Evolutionary conservation across 176 grass and related monocot species (phyloP), one percentile per base, ranked within the genome.

Genomic region (Eragrostis nindensis): DNA sequence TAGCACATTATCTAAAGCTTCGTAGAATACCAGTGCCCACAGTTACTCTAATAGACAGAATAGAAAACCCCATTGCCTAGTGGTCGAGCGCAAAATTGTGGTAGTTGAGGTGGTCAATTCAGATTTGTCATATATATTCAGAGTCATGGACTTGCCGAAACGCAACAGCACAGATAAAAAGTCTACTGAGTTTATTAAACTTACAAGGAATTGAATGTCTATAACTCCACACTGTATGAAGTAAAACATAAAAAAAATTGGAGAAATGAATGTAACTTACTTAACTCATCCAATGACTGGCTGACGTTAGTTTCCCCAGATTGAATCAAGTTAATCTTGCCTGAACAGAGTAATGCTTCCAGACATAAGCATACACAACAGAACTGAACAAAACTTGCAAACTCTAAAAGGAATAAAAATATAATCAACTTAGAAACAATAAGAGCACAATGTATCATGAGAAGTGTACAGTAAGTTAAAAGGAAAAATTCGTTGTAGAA

Each of bases 201-300:
- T 8, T 46, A 25, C 8, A 78, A 36, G 13, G 41, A 78, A 78
- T 4, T 78, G 60, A 49, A 18, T 2, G 1, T 19, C 46, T 30
- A 64, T 11, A 36, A 36, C 32, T 36, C 32, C 4, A 49, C 40
- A 50, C 21, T 19, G 21, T 59, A 80, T 17, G 61, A 24, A 57
- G 59, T 73, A 66, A 8, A 12, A 84, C 72, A 73, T 68, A 50
- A 21, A 30, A 82, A 80, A 55, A 8, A 24, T 70, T 26, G 4
- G 22, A 83, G 54, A 79, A 9, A 41, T 36, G 50, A 19, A 82
- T 17, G 11, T 15, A 55, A 86, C 91, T 84, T 87, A 97, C 91
- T 81, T 44, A 97, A 71, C 57, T 87, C 89, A 79, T 97, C 89
- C 53, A 97, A 75, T 83, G 89, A 92, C 78, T 90, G 73, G 82